Percentiles rank a stretch among this genome's conserved stretches.
phyloP scores from a whole-genome alignment of 2,329 filamentous ascomycete genomes.

The Dothideomycetidae sp. region DNA sequence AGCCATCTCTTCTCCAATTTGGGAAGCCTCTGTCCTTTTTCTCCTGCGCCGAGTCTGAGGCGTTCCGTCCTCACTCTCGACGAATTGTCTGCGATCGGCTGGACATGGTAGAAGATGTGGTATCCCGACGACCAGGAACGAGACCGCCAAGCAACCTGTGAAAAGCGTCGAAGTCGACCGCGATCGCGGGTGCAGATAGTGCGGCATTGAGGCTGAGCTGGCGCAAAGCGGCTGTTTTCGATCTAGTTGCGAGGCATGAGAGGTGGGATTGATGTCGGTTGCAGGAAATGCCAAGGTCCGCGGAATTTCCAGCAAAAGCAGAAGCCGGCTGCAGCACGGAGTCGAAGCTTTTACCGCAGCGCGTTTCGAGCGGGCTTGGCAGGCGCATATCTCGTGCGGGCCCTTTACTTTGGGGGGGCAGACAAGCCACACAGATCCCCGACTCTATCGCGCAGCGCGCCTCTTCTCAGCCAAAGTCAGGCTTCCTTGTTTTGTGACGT shows the following conservation, averaged over 20 bases:
- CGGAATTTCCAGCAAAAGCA: too few species aligned
- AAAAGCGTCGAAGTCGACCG: constrained; percentile 89
- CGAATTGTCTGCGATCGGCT: constrained; percentile 56
- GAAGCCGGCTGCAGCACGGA: too few species aligned
- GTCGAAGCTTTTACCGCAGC: background rate
- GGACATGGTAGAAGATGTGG: constrained; percentile 89
- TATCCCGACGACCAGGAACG: constrained; percentile 80
- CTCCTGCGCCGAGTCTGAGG: constrained; percentile 23
- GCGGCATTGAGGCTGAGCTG: constrained; percentile 46
- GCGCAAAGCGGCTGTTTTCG: background rate
- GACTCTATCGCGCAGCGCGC: background rate
- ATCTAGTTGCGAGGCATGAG: background rate
- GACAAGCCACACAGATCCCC: background rate
- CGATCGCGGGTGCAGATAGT: constrained; percentile 80
- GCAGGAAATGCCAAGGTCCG: background rate
- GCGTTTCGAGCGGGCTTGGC: background rate
- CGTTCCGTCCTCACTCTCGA: constrained; percentile 49
- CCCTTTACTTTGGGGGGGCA: background rate
- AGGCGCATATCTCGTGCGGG: background rate
- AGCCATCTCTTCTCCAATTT: constrained; percentile 6
- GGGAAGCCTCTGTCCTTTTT: constrained; percentile 13
- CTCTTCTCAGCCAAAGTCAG: background rate
- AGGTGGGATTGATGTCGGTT: background rate
- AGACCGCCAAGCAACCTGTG: constrained; percentile 76
- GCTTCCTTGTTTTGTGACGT: background rate